phyloP scores from a whole-genome alignment of 1,284 basidiomycete genomes.

The Laetiporus sulphureus region DNA sequence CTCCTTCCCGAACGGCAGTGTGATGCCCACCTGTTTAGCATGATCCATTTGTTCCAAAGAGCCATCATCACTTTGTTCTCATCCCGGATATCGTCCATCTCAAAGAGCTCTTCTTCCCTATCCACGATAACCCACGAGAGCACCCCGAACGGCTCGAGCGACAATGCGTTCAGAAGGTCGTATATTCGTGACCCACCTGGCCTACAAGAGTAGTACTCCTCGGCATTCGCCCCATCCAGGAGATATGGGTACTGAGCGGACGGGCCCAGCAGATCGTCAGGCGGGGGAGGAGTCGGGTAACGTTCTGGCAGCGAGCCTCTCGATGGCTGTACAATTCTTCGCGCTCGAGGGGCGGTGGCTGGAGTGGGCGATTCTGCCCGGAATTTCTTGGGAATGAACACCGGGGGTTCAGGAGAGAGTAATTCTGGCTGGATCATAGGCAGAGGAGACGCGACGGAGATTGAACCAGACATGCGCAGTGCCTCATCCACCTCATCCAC shows the following conservation, averaged over 20 bases:
- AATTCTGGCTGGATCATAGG: too few relatives aligned
- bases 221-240: neutral
- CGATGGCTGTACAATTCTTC: conserved; percentile 4
- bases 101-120: conserved; percentile 66
- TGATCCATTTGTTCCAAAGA: conserved; percentile 69
- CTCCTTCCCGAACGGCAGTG: neutral
- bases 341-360: too few relatives aligned
- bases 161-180: conserved; percentile 53
- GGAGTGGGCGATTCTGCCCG: too few relatives aligned
- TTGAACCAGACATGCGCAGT: too few relatives aligned
- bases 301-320: conserved; percentile 18
- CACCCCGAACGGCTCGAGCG: conserved; percentile 54
- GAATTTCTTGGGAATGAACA: too few relatives aligned
- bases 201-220: conserved; percentile 46
- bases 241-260: conserved; percentile 38
- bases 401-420: conserved; percentile 3
- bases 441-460: too few relatives aligned
- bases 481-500: too few relatives aligned
- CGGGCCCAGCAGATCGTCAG: conserved; percentile 41
- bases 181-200: conserved; percentile 56
- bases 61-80: conserved; percentile 73
- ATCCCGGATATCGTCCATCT: conserved; percentile 55
- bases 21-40: conserved; percentile 49
- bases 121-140: conserved; percentile 62
- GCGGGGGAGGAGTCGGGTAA: conserved; percentile 37